Base-by-base conservation (phyloP, 1,284 basidiomycete genomes). In the Marasmius tenuissimus region DNA sequence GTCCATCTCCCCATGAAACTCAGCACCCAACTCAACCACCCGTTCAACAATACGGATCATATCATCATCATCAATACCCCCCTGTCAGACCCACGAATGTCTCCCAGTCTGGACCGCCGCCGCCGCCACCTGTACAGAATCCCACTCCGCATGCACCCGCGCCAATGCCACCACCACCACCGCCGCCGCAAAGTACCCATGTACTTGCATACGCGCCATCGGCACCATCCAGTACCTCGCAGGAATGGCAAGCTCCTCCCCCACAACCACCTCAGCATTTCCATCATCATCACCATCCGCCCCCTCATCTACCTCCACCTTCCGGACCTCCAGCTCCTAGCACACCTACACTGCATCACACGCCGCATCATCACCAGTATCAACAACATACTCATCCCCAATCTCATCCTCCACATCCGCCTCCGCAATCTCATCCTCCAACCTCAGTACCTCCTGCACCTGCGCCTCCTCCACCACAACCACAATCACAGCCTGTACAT, bases 311-410 rank as follows among this genome's bases (percentile, higher is more conserved):
- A 47, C 65, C 63, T 14, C 60, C 66, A 38, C 47, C 48, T 42
- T 33, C 42, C 45, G 12, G 59, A 49, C n/a, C 66, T 61, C 20
- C 56, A 57, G 48, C 74, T 60, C 63, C 74, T 57, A 67, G n/a
- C 61, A 70, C 33, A 65, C 73, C 33, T 70, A 71, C 52, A 78
- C 76, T 61, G 75, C 76, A 71, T 75, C 74, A 58, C 75, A 73
- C 49, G 66, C 64, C 20, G 22, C 67, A 68, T 35, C 68, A 69
- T 27, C 70, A 69, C 22, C 73, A 66, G 61, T 73, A 74, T 53
- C 66, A 68, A 8, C 73, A 67, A 18, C 59, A 37, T 14, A 65
- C 61, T 14, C 64, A 53, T 22, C 67, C 66, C 42, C 66, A 68
- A 20, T 63, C 66, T 39, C 62, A 68, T 38, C 47, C 68, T 48